Base-by-base conservation (phyloP, 805 yeast genomes). In the Saccharomycopsis sp. region DNA sequence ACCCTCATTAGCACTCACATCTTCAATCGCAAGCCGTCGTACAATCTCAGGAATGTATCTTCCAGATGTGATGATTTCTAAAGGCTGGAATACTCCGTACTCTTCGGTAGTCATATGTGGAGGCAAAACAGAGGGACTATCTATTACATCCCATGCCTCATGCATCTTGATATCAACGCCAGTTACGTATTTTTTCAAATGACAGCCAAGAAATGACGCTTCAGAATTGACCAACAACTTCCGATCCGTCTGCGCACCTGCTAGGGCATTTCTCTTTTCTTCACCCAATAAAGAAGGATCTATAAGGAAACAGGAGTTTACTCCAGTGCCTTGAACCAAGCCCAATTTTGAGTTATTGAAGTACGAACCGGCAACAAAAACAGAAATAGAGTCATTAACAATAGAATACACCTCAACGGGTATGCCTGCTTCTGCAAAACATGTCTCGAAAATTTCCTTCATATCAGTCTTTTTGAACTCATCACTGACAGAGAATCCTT, bases 271-370 rank as follows among this genome's bases (percentile, higher is more conserved):
- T 15, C 41, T 51, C 29, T 51, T 51, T 8, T n/a, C n/a, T 24
- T 51, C 53, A 51, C 34, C 34, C n/a, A 51, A 51, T 18, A 51
- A 51, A 24, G 16, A n/a, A 3, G 53, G 15, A 18, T 29, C 34
- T 9, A 54, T 18, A 24, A 48, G 21, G 40, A 54, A 48, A 29
- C 52, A 48, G 41, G 52, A 48, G 24, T 53, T 53, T 5, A 53
- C 41, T 15, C 55, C 55, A 15, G 55, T 53, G 4, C 55, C 55
- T 44, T 21, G 34, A 68, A 46, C 74, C 40, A 51, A 51, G 9
- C 40, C 53, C 18, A 51, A 29, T 21, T 51, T 23, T n/a, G 40
- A 21, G 21, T 51, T 51, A 14, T 51, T 51, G 40, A 51, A 51
- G 34, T 51, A 51, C n/a, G 23, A 21, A 24, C 41, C 53, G 34